Base-by-base conservation (phyloP, 129 eudicot genomes). In the Lactuca saligna region DNA sequence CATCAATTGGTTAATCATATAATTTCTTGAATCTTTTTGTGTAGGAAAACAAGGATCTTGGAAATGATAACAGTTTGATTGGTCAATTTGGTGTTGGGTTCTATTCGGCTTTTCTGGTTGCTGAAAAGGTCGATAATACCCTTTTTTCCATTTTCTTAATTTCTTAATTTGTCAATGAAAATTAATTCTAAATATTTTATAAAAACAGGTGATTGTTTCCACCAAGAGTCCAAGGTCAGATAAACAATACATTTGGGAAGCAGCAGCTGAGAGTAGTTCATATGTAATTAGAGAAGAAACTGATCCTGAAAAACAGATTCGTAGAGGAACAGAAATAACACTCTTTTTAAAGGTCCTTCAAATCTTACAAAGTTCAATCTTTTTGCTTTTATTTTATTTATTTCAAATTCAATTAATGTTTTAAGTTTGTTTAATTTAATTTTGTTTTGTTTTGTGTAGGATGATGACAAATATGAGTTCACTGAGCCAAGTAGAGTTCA, bases 51-150 rank as follows among this genome's bases (percentile, higher is more conserved):
- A 79, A 93, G 74, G 99, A 93, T 51, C 73, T 81, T 73, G 99
- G 99, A 56, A 78, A 75, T 17, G 97, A 93, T 78, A 93, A 87
- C 78, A 79, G 93, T 71, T 87, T 93, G 68, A 93, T 93, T 57
- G 99, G 99, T 81, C 99, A 93, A 82, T 93, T 93, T 65, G 99
- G 99, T 75, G 99, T 93, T 17, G 99, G 99, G 39, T 93, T 93
- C 77, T 93, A 93, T 76, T 93, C 99, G 9, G 99, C 99, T 15
- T 93, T 93, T 78, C 69, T 93, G 77, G 95, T 93, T 78, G 95
- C 99, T 46, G 92, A 93, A 10, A 93, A 82, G 99, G 99, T 93
- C 33, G 41, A 55, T 7, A 55, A 7, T 48, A 20, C 41, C 61
- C 42, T 12, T 39, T 39, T 33, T 56, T 3, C 7, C 1, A 11